These are phyloP conservation scores for Phytophthora multivora DNA, from an alignment of 352 stramenopile species.

Conservation along the genomic window DNA sequence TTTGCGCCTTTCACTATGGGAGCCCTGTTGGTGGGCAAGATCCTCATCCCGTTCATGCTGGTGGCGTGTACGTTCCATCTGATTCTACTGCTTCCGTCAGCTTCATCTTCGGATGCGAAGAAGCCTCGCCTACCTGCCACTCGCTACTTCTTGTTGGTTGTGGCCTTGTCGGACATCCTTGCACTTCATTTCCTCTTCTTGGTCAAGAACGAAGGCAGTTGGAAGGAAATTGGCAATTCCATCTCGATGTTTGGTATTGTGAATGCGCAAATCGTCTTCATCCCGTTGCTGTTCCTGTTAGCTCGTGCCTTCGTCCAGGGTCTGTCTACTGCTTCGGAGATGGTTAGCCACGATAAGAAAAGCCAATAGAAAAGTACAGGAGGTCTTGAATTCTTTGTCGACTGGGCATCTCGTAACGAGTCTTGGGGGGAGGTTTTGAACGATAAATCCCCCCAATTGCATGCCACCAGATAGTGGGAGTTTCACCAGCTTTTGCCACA, in stretches of 20 bases:
- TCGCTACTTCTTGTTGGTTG: constrained; percentile 75
- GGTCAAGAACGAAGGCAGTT: constrained; percentile 85
- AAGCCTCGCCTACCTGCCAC: constrained; percentile 36
- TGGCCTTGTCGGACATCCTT: constrained; percentile 80
- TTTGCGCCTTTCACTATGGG: constrained; percentile 88
- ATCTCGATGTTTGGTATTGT: constrained; percentile 89
- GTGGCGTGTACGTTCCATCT: constrained; percentile 73
- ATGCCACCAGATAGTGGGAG: too few relatives aligned
- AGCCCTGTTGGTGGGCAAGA: constrained; percentile 75
- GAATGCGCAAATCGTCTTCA: constrained; percentile 83
- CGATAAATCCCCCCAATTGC: too few relatives aligned
- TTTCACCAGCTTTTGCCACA: too few relatives aligned
- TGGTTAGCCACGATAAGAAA: constrained; percentile 17
- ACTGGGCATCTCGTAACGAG: too few relatives aligned
- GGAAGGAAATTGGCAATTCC: constrained; percentile 89
- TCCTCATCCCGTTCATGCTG: constrained; percentile 80
- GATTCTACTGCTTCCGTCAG: constrained; percentile 43
- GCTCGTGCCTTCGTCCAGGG: constrained; percentile 40
- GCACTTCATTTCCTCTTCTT: constrained; percentile 86
- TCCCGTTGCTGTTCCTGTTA: constrained; percentile 76
- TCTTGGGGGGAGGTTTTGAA: too few relatives aligned
- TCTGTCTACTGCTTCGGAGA: constrained; percentile 9
- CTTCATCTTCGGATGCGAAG: not conserved
- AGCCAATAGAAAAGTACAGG: constrained; percentile 5
- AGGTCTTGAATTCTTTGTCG: too few relatives aligned